phyloP scores from a whole-genome alignment of 176 grass and related monocot species.

The Zoysia japonica region DNA sequence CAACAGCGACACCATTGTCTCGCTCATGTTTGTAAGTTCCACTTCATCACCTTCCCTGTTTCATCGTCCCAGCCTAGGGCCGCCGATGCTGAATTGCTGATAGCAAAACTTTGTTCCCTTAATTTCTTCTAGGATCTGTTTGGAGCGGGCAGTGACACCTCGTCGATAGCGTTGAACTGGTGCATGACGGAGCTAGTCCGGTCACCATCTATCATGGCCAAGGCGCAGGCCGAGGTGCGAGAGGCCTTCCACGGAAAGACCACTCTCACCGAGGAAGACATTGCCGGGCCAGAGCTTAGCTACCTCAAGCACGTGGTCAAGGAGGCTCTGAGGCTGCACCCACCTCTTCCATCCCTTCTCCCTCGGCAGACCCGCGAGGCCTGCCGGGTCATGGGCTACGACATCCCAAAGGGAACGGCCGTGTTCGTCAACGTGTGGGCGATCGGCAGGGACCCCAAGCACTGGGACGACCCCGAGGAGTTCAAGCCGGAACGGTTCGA shows the following conservation, averaged over 20 bases:
- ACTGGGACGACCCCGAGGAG: not conserved
- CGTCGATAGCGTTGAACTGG: slow-evolving; percentile 10
- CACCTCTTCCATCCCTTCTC: not conserved
- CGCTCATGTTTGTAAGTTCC: slow-evolving; percentile 20
- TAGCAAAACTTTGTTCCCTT: too few species aligned
- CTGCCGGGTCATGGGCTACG: slow-evolving; percentile 34
- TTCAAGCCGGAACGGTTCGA: slow-evolving; percentile 37
- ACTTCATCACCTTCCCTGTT: not conserved
- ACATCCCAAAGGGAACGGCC: not conserved
- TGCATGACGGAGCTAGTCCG: slow-evolving; percentile 19
- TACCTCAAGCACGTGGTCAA: slow-evolving; percentile 24
- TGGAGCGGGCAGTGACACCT: not conserved
- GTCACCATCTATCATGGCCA: not conserved
- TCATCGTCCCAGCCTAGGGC: too few species aligned
- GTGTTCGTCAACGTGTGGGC: slow-evolving; percentile 2
- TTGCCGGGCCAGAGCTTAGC: not conserved
- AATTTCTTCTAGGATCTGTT: slow-evolving; percentile 8
- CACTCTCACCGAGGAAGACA: slow-evolving; percentile 1
- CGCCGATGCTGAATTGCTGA: too few species aligned
- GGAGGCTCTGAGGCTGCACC: not conserved
- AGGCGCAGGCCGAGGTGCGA: slow-evolving; percentile 9
- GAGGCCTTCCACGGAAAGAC: slow-evolving; percentile 15
- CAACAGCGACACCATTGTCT: not conserved
- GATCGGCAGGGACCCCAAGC: not conserved
- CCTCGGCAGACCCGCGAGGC: not conserved